Base-by-base conservation (phyloP, 768 basidiomycete genomes). In the Termitomyces sp. region DNA sequence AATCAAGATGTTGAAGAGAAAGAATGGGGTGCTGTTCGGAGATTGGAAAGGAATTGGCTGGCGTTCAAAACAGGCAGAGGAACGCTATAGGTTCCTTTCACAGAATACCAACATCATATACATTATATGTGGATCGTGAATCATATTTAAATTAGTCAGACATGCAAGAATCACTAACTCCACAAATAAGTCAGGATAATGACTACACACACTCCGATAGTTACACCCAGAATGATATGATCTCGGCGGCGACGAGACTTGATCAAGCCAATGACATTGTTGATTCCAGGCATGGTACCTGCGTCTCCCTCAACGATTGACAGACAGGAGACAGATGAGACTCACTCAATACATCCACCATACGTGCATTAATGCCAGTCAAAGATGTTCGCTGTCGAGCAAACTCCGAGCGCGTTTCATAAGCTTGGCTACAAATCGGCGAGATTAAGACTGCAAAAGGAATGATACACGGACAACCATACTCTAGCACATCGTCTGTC, bases 361-460 rank as follows among this genome's bases (percentile, higher is more conserved):
- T 94, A 31, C 95, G 84, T 15, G 85, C 78, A 72, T 93, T 94
- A 63, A 99, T 92, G 16, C 86, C 80, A 9, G 84, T 75, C 42
- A 99, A 73, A 22, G 89, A 84, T 12, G 79, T 71, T 34, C 94
- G 80, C 72, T 99, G 97, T 47, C 86, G 82, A 30, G 82, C 76
- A 73, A 99, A 98, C 73, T 98, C 96, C 22, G 92, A 84, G 33
- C 97, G 87, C 3, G 96, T 98, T 68, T 94, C 97, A 68, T 98
- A 95, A 31, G 96, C 97, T 85, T 98, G 97, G 46, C 95, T 98
- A 69, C 16, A 54, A 41, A 39, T 31, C n/a, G 31, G 49, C 20
- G 36, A 34, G 45, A 51, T 59, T 48, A 37, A 41, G 55, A 33
- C 27, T 56, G 53, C 45, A 30, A 54, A 55, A 52, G 55, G 45